Percentiles rank a stretch among this genome's conserved stretches.
phyloP scores from a whole-genome alignment of 1,284 basidiomycete genomes.

The Leccinum griseonigrum region DNA sequence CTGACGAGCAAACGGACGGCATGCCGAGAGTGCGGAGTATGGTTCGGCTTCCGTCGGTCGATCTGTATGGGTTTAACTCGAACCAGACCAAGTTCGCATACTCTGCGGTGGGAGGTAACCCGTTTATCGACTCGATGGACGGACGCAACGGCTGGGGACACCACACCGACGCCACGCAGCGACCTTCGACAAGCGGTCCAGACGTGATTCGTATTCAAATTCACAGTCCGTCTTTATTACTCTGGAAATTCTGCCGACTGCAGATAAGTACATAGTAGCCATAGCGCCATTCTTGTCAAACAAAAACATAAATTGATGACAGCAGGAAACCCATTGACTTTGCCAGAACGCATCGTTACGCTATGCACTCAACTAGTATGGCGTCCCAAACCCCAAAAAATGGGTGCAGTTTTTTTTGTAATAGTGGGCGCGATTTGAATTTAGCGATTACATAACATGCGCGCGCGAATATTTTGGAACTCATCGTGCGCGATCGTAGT shows the following conservation, averaged over 20 bases:
- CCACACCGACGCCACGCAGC: slow-evolving; percentile 34
- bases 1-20: slow-evolving; percentile 49
- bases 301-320: not conserved
- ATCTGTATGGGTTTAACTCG: slow-evolving; percentile 62
- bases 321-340: not conserved
- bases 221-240: too few species aligned
- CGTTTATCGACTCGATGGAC: slow-evolving; percentile 49
- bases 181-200: slow-evolving; percentile 74
- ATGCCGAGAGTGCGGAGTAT: slow-evolving; percentile 74
- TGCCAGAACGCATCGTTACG: too few species aligned
- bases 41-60: slow-evolving; percentile 70
- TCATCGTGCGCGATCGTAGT: too few species aligned
- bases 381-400: too few species aligned
- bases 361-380: too few species aligned
- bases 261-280: too few species aligned
- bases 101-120: slow-evolving; percentile 50
- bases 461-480: too few species aligned
- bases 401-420: too few species aligned
- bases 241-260: too few species aligned
- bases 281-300: not conserved
- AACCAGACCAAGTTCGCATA: slow-evolving; percentile 77
- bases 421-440: too few species aligned
- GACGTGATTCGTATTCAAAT: too few species aligned
- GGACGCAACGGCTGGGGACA: slow-evolving; percentile 45
- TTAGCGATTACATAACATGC: too few species aligned